A percentile compares a stretch with the other conserved stretches of the same genome.
phyloP scores from a whole-genome alignment of 208 protist genomes.

The Acanthamoeba sp. region DNA sequence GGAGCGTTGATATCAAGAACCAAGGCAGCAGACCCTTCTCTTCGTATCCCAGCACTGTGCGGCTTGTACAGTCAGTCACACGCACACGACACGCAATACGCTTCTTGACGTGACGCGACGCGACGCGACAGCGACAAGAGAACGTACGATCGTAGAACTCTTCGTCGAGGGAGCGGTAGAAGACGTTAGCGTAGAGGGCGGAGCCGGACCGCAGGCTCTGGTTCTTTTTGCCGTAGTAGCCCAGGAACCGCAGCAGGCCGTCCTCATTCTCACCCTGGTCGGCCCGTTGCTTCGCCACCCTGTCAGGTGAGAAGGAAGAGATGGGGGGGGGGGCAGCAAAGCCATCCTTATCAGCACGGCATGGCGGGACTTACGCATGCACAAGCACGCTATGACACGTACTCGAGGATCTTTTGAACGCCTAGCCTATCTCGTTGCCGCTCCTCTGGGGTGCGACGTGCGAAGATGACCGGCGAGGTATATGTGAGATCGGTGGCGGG shows the following conservation, averaged over 20 bases:
- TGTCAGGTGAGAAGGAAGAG: neutral
- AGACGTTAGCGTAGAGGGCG: slow-evolving; percentile 41
- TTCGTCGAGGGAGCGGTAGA: slow-evolving; percentile 34
- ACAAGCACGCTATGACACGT: no score
- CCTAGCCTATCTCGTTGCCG: slow-evolving; percentile 1
- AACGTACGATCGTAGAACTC: slow-evolving; percentile 31
- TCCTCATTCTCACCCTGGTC: slow-evolving; percentile 8
- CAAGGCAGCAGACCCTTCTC: slow-evolving; percentile 35
- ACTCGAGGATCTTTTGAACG: slow-evolving; percentile 40
- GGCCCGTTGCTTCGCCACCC: slow-evolving; percentile 2
- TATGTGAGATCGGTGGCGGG: slow-evolving; percentile 4
- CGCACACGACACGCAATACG: neutral
- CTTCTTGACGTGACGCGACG: no score
- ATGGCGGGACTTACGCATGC: neutral
- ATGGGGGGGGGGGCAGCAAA: neutral
- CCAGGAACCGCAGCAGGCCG: slow-evolving; percentile 17
- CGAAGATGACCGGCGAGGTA: slow-evolving; percentile 19
- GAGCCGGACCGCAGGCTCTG: slow-evolving; percentile 11
- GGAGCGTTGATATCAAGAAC: slow-evolving; percentile 17
- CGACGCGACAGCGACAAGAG: neutral
- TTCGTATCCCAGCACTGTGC: slow-evolving; percentile 6
- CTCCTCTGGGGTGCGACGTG: slow-evolving; percentile 15
- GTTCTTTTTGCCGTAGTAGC: slow-evolving; percentile 54
- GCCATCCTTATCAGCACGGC: neutral
- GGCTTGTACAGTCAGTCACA: neutral